Evolutionary conservation across 1,139 yeast species (phyloP), one percentile per base, ranked within the genome.

Genomic region (Meyerozyma smithsonii): DNA sequence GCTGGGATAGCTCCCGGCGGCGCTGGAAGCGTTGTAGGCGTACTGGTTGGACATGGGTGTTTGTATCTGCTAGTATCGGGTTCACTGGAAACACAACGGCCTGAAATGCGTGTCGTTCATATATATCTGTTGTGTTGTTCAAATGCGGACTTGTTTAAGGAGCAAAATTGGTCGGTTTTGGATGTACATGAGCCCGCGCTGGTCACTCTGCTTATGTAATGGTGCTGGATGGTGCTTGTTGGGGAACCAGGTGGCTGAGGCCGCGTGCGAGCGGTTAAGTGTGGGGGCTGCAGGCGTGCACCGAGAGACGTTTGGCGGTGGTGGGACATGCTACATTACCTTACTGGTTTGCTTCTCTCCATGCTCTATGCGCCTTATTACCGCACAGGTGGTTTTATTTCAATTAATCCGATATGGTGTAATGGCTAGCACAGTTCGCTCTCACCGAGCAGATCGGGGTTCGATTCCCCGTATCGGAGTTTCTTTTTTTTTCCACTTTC

Each of bases 401-500:
- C 30, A 26, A 10, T 12, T 26, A 55, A 58, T 55, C 61, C 60
- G 61, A 54, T 52, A 52, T 55, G 46, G 61, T 55, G 61, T 56
- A 56, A 52, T 45, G 61, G 61, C 58, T 55, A 56, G 44, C 61
- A 56, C 60, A 43, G 51, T 47, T 43, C 59, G 51, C 60, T 56
- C 58, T 56, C 61, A 52, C 53, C 52, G 60, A 43, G 50, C 52
- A 58, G 61, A 66, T 64, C 72, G 64, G 73, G 71, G 73, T 67
- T 67, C 73, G 69, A 67, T 64, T 67, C 73, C 71, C 73, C 64
- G 72, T 61, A 56, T 64, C 72, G 72, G 72, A 66, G 66, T 39
- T 40, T 32, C 14, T 28, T 44, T 47, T 45, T 44, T 23, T 32
- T 23, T 23, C 12, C 2, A 5, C 5, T 11, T 10, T 3, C 11